A percentile compares a stretch with the other conserved stretches of the same genome.
Conservation (phyloP, 2,329 filamentous ascomycete species). For the Coniella vitis region DNA sequence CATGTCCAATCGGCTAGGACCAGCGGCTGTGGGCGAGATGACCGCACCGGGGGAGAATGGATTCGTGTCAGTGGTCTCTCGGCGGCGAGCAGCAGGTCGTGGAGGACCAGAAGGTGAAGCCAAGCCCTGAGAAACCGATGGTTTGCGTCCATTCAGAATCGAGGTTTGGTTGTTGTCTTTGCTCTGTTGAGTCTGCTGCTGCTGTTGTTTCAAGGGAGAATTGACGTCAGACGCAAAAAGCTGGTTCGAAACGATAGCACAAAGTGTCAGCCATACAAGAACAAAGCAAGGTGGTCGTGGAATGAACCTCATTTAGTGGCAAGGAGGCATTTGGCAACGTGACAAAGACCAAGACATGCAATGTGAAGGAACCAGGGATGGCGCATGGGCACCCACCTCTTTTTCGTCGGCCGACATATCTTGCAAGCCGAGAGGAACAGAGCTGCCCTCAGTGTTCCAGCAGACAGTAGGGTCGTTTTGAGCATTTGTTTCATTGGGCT, state of each 20-base stretch:
- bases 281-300: background rate
- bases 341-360: background rate
- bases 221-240: conserved; percentile 83
- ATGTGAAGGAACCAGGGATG: background rate
- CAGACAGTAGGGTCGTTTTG: conserved; percentile 83
- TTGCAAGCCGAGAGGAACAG: conserved; percentile 64
- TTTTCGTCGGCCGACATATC: conserved; percentile 61
- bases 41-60: conserved; percentile 46
- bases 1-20: conserved; percentile 52
- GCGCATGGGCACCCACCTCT: conserved; percentile 37
- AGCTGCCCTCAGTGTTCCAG: conserved; percentile 71
- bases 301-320: too few relatives aligned
- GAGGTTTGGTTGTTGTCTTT: conserved; percentile 53
- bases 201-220: conserved; percentile 84
- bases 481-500: conserved; percentile 64
- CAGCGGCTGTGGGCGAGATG: conserved; percentile 49
- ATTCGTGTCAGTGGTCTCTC: conserved; percentile 71
- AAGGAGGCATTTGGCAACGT: too few relatives aligned
- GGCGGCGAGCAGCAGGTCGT: conserved; percentile 70
- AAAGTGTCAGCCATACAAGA: conserved; percentile 19
- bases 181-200: conserved; percentile 58
- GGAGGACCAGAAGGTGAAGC: conserved; percentile 65
- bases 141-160: conserved; percentile 65
- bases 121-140: conserved; percentile 71
- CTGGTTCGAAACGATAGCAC: conserved; percentile 35